Evolutionary conservation across 371 early-diverging fungal genomes (phyloP).

Genomic region (Lichtheimia ramosa): DNA sequence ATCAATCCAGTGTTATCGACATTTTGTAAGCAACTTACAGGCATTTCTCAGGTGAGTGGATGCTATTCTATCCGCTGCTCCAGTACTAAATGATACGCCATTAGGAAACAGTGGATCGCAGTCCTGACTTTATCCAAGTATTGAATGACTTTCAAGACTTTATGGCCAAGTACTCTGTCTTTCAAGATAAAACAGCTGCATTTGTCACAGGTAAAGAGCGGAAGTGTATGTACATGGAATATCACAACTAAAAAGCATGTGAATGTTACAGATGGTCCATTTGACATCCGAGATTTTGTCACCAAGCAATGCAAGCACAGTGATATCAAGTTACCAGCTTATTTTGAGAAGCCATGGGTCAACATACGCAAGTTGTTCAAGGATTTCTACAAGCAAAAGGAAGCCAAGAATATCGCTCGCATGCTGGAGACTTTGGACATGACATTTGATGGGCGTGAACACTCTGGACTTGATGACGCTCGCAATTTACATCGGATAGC

Average conservation of each 20-base stretch:
- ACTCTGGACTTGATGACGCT: constrained; percentile 83
- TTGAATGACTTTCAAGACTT: constrained; percentile 44
- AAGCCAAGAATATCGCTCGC: constrained; percentile 50
- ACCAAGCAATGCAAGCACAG: constrained; percentile 62
- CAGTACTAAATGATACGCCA: background rate
- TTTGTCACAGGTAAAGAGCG: constrained; percentile 40
- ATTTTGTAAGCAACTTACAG: constrained; percentile 76
- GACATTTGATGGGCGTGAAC: constrained; percentile 71
- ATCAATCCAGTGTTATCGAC: constrained; percentile 64
- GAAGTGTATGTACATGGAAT: background rate
- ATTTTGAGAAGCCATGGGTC: constrained; percentile 61
- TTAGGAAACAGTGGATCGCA: constrained; percentile 51
- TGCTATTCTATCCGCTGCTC: background rate
- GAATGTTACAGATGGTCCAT: constrained; percentile 70
- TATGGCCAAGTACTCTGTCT: constrained; percentile 46
- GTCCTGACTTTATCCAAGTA: constrained; percentile 50
- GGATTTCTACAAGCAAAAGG: constrained; percentile 46
- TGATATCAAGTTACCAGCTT: constrained; percentile 44
- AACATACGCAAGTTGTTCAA: constrained; percentile 58
- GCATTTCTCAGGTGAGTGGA: constrained; percentile 59
- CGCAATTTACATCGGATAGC: constrained; percentile 66
- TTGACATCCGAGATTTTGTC: constrained; percentile 82
- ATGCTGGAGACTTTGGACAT: constrained; percentile 65
- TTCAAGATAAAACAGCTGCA: constrained; percentile 44
- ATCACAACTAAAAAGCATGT: background rate